Percentiles rank a stretch among this genome's conserved stretches.
Evolutionary conservation across 73 alveolate genomes (phyloP).

Genomic region (Paramecium pentaurelia): DNA sequence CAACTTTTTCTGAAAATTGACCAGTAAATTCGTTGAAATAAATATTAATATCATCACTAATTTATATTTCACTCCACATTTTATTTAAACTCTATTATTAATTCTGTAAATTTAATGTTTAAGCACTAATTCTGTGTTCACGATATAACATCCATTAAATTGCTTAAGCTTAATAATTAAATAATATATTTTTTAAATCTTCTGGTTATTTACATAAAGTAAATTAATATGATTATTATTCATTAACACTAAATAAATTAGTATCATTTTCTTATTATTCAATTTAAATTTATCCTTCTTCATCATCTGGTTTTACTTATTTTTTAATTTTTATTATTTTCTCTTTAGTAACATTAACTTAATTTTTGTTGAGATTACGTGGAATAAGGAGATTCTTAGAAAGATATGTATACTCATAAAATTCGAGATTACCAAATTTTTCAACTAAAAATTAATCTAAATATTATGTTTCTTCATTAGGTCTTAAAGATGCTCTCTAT

Average conservation of each 20-base stretch:
- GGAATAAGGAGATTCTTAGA: not conserved
- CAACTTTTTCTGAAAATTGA: not conserved
- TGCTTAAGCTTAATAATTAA: slow-evolving; percentile 29
- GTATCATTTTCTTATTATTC: not conserved
- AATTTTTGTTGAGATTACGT: not conserved
- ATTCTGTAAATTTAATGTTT: not conserved
- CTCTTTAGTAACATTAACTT: not conserved
- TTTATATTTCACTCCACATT: slow-evolving; percentile 43
- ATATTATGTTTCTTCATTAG: not conserved
- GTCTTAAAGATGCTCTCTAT: not conserved
- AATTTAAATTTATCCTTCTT: not conserved
- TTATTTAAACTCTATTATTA: not conserved
- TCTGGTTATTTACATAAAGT: not conserved
- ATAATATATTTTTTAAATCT: not conserved
- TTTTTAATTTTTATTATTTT: not conserved
- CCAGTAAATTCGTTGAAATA: slow-evolving; percentile 54
- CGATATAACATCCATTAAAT: slow-evolving; percentile 57
- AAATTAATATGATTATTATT: not conserved
- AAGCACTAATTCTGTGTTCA: slow-evolving; percentile 18
- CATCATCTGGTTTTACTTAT: not conserved
- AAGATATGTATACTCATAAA: not conserved
- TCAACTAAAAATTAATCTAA: not conserved
- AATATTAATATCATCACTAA: not conserved
- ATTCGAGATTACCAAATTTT: not conserved
- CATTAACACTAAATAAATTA: slow-evolving; percentile 2